Evolutionary conservation across 495 filamentous ascomycete species (phyloP).

Genomic region (Cercophora sp.): DNA sequence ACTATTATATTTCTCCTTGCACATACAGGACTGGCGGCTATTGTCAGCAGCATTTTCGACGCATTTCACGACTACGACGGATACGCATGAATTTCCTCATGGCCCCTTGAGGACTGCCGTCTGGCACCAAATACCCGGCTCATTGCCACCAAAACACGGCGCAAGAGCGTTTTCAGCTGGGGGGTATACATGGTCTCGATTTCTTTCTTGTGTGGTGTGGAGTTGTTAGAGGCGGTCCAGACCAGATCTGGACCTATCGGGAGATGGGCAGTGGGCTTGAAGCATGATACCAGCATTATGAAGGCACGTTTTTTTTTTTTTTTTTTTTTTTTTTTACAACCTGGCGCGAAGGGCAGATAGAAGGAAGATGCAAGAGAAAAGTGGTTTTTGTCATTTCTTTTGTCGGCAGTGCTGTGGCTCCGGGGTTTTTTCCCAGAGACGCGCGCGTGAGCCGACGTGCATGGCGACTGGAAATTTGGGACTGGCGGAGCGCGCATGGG

Average conservation of each 20-base stretch:
- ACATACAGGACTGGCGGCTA: conserved; percentile 10
- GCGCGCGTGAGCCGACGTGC: too few relatives aligned
- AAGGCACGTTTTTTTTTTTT: too few relatives aligned
- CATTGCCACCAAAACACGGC: too few relatives aligned
- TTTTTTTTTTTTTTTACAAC: too few relatives aligned
- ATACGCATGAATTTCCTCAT: not conserved
- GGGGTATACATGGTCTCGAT: not conserved
- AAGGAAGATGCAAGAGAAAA: conserved; percentile 19
- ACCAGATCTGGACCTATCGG: not conserved
- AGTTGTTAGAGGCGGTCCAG: conserved; percentile 1
- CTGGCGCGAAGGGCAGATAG: conserved; percentile 18
- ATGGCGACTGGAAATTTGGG: too few relatives aligned
- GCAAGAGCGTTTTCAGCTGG: not conserved
- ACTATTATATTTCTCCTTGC: conserved; percentile 14
- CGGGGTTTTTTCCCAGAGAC: too few relatives aligned
- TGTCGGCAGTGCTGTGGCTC: too few relatives aligned
- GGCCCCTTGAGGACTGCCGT: not conserved
- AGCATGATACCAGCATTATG: conserved; percentile 20
- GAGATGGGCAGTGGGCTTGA: not conserved
- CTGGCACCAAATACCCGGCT: not conserved
- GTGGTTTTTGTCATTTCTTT: conserved; percentile 1
- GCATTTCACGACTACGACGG: not conserved
- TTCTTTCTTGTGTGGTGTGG: not conserved
- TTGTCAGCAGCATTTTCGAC: conserved; percentile 3
- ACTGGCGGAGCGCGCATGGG: too few relatives aligned